These are phyloP conservation scores for Trichoderma semiorbis DNA, from an alignment of 2,329 filamentous ascomycete genomes.

Conservation along the genomic window DNA sequence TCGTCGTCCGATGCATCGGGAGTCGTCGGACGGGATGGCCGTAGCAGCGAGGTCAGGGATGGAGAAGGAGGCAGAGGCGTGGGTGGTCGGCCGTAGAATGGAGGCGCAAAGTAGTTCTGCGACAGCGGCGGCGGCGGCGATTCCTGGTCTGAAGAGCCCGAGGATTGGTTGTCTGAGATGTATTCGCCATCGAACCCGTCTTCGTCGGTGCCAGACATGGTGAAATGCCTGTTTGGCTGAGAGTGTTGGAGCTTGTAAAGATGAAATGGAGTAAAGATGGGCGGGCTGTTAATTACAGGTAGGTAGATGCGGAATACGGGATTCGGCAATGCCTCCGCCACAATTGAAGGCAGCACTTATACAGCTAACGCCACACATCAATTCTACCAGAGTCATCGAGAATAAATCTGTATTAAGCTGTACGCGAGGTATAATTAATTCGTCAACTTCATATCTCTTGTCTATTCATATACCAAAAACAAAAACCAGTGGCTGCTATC, in stretches of 20 bases:
- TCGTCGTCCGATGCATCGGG: conserved; percentile 91
- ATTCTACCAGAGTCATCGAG: not conserved
- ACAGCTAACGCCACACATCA: not conserved
- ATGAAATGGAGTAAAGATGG: not conserved
- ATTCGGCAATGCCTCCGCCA: not conserved
- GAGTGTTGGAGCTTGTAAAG: not conserved
- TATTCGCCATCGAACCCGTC: conserved; percentile 32
- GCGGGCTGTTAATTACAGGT: not conserved
- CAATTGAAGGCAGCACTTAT: not conserved
- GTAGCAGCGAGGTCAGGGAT: conserved; percentile 84
- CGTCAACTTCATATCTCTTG: conserved; percentile 1
- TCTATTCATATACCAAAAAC: conserved; percentile 5
- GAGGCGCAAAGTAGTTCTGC: conserved; percentile 65
- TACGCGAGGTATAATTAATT: not conserved
- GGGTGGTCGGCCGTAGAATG: conserved; percentile 96
- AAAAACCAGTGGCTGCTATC: not conserved
- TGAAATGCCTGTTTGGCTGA: not conserved
- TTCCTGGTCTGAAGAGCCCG: conserved; percentile 33
- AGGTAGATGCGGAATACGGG: not conserved
- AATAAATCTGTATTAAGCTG: not conserved
- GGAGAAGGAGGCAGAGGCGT: conserved; percentile 91
- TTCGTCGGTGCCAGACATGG: conserved; percentile 35
- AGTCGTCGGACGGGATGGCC: conserved; percentile 87
- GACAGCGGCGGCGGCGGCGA: conserved; percentile 44
- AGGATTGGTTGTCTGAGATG: conserved; percentile 33